Evolutionary conservation across 176 grass and related monocot species (phyloP).

Genomic region (Poa pratensis): DNA sequence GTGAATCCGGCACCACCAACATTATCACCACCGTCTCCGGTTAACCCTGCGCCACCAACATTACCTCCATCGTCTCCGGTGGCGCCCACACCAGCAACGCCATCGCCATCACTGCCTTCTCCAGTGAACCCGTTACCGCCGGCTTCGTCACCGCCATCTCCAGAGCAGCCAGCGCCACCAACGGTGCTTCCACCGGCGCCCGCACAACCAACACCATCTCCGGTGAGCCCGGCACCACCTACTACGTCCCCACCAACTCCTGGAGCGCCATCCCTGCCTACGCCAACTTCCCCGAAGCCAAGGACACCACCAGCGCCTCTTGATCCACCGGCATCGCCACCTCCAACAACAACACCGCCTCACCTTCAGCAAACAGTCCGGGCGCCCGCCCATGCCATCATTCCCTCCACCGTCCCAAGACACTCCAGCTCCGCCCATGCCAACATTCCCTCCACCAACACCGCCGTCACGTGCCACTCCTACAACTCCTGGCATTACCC

Average conservation of each 20-base stretch:
- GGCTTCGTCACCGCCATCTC: background rate
- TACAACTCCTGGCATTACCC: background rate
- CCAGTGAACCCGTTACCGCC: background rate
- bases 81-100: background rate
- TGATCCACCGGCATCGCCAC: too few species aligned
- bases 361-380: background rate
- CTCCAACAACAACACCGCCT: background rate
- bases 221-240: background rate
- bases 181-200: background rate
- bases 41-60: background rate
- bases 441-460: background rate
- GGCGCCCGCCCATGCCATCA: background rate
- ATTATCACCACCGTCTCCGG: background rate
- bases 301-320: background rate
- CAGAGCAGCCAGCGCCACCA: background rate
- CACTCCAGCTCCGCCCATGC: background rate
- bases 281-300: background rate
- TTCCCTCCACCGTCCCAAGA: background rate
- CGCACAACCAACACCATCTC: background rate
- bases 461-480: background rate
- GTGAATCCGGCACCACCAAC: background rate
- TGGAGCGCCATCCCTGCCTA: background rate
- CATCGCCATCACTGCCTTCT: background rate
- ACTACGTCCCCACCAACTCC: background rate
- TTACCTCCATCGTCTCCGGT: background rate